Conservation (phyloP, 208 protist species). For the Trypanosoma lewisi region DNA sequence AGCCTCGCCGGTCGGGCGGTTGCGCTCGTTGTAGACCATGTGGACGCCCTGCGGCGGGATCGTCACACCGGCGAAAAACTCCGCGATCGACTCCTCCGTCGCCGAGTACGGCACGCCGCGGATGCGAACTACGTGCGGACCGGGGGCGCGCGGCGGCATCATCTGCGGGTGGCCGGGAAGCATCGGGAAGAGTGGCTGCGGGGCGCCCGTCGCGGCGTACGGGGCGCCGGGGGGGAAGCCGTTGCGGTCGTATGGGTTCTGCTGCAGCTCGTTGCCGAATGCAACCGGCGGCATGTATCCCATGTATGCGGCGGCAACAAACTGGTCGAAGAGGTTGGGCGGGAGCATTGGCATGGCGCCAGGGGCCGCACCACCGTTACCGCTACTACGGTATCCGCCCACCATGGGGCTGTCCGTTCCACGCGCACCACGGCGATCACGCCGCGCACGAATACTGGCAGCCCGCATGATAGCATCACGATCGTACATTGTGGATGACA, state of each 20-base stretch:
- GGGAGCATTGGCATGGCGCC: slow-evolving; percentile 14
- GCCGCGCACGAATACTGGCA: slow-evolving; percentile 26
- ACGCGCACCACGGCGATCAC: slow-evolving; percentile 7
- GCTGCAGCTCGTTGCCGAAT: slow-evolving; percentile 11
- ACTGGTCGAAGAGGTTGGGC: slow-evolving; percentile 12
- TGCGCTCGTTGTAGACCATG: slow-evolving; percentile 41
- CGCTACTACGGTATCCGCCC: neutral
- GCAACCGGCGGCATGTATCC: slow-evolving; percentile 14
- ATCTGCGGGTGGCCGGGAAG: slow-evolving; percentile 21
- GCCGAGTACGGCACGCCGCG: slow-evolving; percentile 44
- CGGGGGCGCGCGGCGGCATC: slow-evolving; percentile 17
- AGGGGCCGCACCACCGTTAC: neutral
- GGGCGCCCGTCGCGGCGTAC: slow-evolving; percentile 5
- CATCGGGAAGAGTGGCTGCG: slow-evolving; percentile 17
- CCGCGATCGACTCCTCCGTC: slow-evolving; percentile 41
- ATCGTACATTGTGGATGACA: slow-evolving; percentile 43
- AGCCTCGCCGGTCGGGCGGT: slow-evolving; percentile 39
- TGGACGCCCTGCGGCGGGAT: slow-evolving; percentile 45
- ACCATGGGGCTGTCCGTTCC: neutral
- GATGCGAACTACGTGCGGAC: slow-evolving; percentile 33
- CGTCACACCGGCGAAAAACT: slow-evolving; percentile 38
- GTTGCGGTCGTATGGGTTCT: slow-evolving; percentile 6
- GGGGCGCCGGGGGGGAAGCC: neutral
- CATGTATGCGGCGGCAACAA: slow-evolving; percentile 14
- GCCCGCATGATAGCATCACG: slow-evolving; percentile 43